Conservation (phyloP, 2,329 filamentous ascomycete genomes). For the Fusarium albosuccineum region DNA sequence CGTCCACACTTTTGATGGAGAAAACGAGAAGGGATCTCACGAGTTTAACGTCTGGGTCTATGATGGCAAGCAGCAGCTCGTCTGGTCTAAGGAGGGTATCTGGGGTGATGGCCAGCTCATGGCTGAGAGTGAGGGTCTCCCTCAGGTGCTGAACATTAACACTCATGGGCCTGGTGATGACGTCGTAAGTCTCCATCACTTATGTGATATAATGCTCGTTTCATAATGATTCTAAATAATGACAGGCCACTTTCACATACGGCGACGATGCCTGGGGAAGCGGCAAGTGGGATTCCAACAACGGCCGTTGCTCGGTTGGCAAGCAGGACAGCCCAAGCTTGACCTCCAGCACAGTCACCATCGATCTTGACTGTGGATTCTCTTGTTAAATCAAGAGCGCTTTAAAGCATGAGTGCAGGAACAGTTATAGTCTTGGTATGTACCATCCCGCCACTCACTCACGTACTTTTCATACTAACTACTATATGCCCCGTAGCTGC, state of each 20-base stretch:
- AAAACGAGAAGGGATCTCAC: background rate
- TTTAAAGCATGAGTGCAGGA: no score
- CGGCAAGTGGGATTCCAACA: slow-evolving; percentile 9
- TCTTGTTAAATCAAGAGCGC: background rate
- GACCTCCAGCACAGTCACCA: background rate
- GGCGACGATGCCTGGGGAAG: slow-evolving; percentile 13
- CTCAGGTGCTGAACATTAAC: background rate
- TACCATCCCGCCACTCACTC: no score
- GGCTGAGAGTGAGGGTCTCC: background rate
- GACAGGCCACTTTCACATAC: slow-evolving; percentile 3
- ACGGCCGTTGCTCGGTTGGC: slow-evolving; percentile 8
- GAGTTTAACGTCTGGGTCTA: slow-evolving; percentile 6
- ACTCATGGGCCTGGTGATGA: background rate
- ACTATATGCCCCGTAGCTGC: no score
- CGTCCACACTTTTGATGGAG: background rate
- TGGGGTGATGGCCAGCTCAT: slow-evolving; percentile 1
- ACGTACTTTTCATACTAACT: no score
- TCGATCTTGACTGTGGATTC: slow-evolving; percentile 6
- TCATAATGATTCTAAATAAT: background rate
- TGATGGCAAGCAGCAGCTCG: background rate
- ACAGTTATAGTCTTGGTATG: no score
- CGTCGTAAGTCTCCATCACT: background rate
- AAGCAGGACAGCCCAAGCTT: slow-evolving; percentile 1
- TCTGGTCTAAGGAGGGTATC: slow-evolving; percentile 5
- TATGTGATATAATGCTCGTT: no score